These are phyloP conservation scores for Phialophora tarda DNA, from an alignment of 2,329 filamentous ascomycete genomes.

Conservation along the genomic window DNA sequence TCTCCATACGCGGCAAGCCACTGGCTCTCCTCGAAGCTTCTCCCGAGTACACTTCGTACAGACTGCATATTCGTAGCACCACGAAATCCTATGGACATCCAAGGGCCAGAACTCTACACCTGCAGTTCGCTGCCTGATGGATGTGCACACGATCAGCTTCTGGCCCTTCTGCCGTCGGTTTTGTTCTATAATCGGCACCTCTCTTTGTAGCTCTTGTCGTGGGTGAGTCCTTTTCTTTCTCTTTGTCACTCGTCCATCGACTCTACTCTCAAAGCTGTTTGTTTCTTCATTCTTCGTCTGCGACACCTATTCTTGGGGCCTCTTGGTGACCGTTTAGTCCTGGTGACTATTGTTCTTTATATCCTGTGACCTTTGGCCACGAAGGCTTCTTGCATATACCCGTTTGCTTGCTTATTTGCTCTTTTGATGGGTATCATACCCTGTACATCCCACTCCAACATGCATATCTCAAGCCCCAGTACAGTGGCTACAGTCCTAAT, in stretches of 20 bases:
- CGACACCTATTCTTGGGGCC: slow-evolving; percentile 26
- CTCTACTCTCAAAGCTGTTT: slow-evolving; percentile 26
- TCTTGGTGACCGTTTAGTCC: slow-evolving; percentile 21
- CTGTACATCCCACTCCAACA: slow-evolving; percentile 16
- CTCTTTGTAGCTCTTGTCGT: slow-evolving; percentile 29
- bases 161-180: neutral
- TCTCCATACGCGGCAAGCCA: slow-evolving; percentile 30
- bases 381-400: slow-evolving; percentile 16
- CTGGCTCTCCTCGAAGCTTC: slow-evolving; percentile 36
- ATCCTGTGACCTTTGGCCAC: slow-evolving; percentile 16
- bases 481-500: slow-evolving; percentile 19
- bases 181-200: slow-evolving; percentile 27
- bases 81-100: slow-evolving; percentile 16
- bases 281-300: slow-evolving; percentile 23
- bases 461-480: slow-evolving; percentile 18
- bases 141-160: slow-evolving; percentile 17
- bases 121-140: slow-evolving; percentile 11
- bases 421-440: slow-evolving; percentile 17
- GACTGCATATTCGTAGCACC: slow-evolving; percentile 22
- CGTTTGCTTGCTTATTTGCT: slow-evolving; percentile 25
- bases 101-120: slow-evolving; percentile 18
- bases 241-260: slow-evolving; percentile 26
- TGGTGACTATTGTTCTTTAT: slow-evolving; percentile 30
- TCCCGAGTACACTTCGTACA: slow-evolving; percentile 10
- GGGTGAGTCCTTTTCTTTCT: slow-evolving; percentile 24